Conservation (phyloP, 2,329 filamentous ascomycete species). For the Aaosphaeria arxii region DNA sequence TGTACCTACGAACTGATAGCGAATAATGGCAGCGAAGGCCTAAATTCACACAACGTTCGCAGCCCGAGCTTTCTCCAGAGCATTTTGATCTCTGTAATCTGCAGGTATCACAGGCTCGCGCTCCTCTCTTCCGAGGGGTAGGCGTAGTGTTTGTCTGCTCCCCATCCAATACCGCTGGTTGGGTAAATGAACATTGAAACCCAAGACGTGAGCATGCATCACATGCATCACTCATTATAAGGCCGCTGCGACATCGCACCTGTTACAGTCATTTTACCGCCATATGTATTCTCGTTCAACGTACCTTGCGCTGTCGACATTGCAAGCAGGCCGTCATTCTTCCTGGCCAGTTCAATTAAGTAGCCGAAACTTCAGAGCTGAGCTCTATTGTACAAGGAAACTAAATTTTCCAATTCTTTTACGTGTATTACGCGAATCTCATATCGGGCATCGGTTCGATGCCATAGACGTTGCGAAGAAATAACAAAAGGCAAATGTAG, state of each 20-base stretch:
- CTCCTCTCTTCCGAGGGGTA: neutral
- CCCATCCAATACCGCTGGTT: neutral
- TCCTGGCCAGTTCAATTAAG: neutral
- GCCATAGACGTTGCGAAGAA: too few relatives aligned
- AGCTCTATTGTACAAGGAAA: too few relatives aligned
- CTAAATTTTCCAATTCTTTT: too few relatives aligned
- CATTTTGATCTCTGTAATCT: conserved; percentile 3
- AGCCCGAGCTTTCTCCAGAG: conserved; percentile 2
- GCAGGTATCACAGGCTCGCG: conserved; percentile 4
- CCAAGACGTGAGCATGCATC: conserved; percentile 8
- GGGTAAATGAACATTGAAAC: conserved; percentile 5
- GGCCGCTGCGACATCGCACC: conserved; percentile 8
- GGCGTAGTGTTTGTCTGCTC: neutral
- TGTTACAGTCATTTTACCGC: neutral
- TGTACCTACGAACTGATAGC: conserved; percentile 6
- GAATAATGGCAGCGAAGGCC: conserved; percentile 5
- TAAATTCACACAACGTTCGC: conserved; percentile 2
- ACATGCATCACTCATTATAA: conserved; percentile 1
- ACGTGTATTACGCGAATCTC: too few relatives aligned
- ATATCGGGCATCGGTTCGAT: too few relatives aligned
- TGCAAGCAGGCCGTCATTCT: conserved; percentile 4
- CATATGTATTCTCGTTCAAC: neutral
- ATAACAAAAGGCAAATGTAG: too few relatives aligned
- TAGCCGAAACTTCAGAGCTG: too few relatives aligned
- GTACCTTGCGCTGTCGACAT: conserved; percentile 6